Conservation (phyloP, 73 alveolate species). For the Effrenium voratum region DNA sequence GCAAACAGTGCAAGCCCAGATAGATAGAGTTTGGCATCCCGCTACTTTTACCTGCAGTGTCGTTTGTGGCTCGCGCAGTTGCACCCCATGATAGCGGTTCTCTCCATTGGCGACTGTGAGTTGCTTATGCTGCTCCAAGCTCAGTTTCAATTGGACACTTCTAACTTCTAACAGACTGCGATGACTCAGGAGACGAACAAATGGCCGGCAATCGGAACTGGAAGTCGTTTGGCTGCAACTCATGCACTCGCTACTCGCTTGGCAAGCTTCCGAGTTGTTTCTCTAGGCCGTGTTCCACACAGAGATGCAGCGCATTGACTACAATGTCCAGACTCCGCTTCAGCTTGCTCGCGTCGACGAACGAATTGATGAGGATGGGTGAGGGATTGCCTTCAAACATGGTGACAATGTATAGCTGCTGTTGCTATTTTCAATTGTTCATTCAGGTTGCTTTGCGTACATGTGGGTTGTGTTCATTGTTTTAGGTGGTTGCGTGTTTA, state of each 20-base stretch:
- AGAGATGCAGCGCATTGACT: constrained; percentile 93
- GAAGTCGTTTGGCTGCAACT: background rate
- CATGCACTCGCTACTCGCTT: background rate
- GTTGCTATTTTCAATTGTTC: too few species aligned
- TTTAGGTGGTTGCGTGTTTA: too few species aligned
- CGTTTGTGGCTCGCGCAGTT: background rate
- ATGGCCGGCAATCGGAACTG: constrained; percentile 69
- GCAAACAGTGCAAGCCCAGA: too few species aligned
- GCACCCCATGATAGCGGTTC: constrained; percentile 92
- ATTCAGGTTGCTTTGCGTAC: too few species aligned
- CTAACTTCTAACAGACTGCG: background rate
- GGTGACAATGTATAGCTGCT: too few species aligned
- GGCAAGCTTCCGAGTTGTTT: background rate
- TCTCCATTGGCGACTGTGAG: constrained; percentile 91
- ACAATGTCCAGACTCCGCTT: constrained; percentile 83
- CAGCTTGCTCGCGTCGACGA: constrained; percentile 92
- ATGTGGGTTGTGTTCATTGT: too few species aligned
- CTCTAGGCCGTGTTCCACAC: constrained; percentile 86
- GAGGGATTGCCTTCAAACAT: background rate
- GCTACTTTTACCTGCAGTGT: too few species aligned
- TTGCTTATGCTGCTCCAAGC: constrained; percentile 51
- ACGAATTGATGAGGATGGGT: constrained; percentile 60
- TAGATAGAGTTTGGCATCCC: too few species aligned
- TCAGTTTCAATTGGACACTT: background rate
- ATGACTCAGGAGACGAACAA: constrained; percentile 59